Conservation (phyloP, 2,329 filamentous ascomycete species). For the Hypoxylon rubiginosum region DNA sequence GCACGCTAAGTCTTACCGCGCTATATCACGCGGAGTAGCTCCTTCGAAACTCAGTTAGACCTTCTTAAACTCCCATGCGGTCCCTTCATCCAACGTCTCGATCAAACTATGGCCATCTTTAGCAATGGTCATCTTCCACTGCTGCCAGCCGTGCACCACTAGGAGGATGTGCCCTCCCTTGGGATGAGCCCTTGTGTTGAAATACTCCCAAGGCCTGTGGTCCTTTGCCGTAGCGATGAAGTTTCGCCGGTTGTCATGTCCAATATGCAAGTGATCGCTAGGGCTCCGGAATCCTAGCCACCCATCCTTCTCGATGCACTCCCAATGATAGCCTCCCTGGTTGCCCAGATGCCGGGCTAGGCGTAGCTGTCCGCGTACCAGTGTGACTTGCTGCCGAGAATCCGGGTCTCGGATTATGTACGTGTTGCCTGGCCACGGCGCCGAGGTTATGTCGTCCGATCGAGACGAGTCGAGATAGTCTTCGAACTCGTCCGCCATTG, state of each 20-base stretch:
- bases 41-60: too few relatives aligned
- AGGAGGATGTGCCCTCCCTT: neutral
- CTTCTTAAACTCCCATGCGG: conserved; percentile 6
- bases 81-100: neutral
- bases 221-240: neutral
- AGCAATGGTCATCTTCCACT: neutral
- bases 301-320: conserved; percentile 18
- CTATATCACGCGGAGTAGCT: too few relatives aligned
- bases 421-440: conserved; percentile 2
- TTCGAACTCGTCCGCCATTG: neutral
- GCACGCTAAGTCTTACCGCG: too few relatives aligned
- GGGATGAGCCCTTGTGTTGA: conserved; percentile 4
- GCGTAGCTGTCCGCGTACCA: neutral
- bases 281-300: conserved; percentile 15
- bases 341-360: conserved; percentile 3
- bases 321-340: conserved; percentile 18
- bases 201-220: neutral
- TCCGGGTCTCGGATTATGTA: conserved; percentile 7
- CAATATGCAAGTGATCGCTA: neutral
- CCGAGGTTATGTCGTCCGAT: neutral
- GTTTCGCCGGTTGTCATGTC: neutral
- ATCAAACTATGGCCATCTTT: neutral
- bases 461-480: neutral
- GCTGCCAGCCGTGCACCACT: neutral
- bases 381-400: neutral